Evolutionary conservation across 345 rosid species (phyloP), one percentile per base, ranked within the genome.

Genomic region (Salix purpurea): DNA sequence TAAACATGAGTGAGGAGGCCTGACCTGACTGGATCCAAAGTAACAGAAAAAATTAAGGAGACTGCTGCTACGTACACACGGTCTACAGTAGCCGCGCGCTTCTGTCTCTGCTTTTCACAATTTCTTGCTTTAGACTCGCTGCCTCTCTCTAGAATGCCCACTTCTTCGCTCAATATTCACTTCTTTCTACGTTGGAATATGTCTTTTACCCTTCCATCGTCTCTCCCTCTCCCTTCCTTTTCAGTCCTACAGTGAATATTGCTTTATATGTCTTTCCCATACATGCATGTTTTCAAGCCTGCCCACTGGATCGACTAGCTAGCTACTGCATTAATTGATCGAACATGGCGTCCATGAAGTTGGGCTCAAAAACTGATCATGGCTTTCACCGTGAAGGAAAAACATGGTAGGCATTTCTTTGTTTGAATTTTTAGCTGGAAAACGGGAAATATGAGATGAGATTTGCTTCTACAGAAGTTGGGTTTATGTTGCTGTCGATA

Each of bases 311-410:
- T 34, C 36, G 5, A 11, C 6, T 12, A 36, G 58, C 39, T 5
- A 26, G 32, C 9, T 8, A 23, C 19, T 32, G 18, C 4, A 32
- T 8, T 36, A 15, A 21, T 61, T 12, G 13, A 65, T 56, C 37
- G 7, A 5, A 75, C 77, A 93, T 93, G 98, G 97, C 97, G 46
- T 84, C 84, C 91, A 78, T 92, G 95, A 93, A 82, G 87, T 81
- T 96, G 71, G 99, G 98, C 76, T 96, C 99, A 44, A 96, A 96
- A 88, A 83, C 94, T 76, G 97, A 96, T 36, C 37, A 36, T 28
- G 88, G 80, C 61, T 93, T 96, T 85, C 92, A 79, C 81, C 92
- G 83, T 19, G 91, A 87, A 30, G 97, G 93, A 76, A 84, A 85
- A 46, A 79, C 87, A 68, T 91, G 99, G 99, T 78, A 67, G 28